Conservation (phyloP, 2,329 filamentous ascomycete species). For the Fusarium equiseti region DNA sequence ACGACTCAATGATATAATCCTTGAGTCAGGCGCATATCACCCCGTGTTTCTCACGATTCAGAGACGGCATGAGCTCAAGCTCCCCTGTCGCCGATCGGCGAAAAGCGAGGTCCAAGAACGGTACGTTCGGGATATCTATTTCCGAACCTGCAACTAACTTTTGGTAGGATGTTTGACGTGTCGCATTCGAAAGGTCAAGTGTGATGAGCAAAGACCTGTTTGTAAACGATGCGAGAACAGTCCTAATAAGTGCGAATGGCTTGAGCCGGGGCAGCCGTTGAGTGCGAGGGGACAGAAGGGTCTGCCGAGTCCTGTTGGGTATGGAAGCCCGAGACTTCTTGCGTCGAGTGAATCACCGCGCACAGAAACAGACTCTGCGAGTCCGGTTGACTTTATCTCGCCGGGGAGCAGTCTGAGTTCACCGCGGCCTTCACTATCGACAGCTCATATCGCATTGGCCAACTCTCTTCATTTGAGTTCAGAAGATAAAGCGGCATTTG, state of each 20-base stretch:
- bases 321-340: not conserved
- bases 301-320: not conserved
- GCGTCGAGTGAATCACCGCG: conserved; percentile 11
- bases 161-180: conserved; percentile 37
- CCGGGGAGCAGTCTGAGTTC: not conserved
- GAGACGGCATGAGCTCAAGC: conserved; percentile 7
- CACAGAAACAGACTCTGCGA: not conserved
- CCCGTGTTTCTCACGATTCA: conserved; percentile 5
- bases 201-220: conserved; percentile 36
- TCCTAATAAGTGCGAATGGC: conserved; percentile 40
- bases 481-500: conserved; percentile 31
- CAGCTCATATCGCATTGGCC: conserved; percentile 25
- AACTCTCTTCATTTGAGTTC: conserved; percentile 32
- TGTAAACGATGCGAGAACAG: conserved; percentile 37
- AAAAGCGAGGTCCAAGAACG: conserved; percentile 41
- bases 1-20: not conserved
- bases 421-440: too few relatives aligned
- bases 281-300: conserved; percentile 12
- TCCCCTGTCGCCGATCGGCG: conserved; percentile 22
- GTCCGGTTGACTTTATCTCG: not conserved
- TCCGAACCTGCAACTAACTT: not conserved
- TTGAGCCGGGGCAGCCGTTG: conserved; percentile 27
- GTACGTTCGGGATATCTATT: conserved; percentile 6
- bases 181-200: conserved; percentile 44
- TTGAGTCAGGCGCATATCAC: not conserved